phyloP scores from a whole-genome alignment of 768 basidiomycete species.

The Suillus occidentalis region DNA sequence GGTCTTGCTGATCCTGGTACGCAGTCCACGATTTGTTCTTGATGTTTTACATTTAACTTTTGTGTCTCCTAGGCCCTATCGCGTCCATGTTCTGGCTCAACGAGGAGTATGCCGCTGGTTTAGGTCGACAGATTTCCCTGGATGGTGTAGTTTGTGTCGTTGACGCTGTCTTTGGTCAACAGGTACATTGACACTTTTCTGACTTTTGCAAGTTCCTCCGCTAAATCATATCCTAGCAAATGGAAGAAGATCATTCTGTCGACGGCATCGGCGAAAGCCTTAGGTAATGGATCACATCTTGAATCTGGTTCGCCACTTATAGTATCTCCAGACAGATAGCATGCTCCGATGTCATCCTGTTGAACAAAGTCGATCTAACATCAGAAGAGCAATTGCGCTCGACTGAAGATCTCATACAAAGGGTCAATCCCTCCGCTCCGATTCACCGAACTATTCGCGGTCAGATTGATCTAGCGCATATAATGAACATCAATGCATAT shows the following conservation, averaged over 20 bases:
- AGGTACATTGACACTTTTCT: conserved; percentile 35
- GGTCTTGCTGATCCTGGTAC: conserved; percentile 93
- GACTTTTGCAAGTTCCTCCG: conserved; percentile 4
- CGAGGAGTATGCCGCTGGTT: conserved; percentile 71
- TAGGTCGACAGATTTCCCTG: conserved; percentile 67
- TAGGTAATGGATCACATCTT: conserved; percentile 45
- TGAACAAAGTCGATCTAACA: conserved; percentile 90
- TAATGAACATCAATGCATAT: conserved; percentile 85
- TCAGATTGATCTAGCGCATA: conserved; percentile 67
- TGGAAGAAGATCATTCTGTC: conserved; percentile 70
- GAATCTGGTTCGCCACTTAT: background rate
- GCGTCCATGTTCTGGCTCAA: conserved; percentile 88
- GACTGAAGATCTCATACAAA: conserved; percentile 63
- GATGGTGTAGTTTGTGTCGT: conserved; percentile 95
- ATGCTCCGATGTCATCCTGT: conserved; percentile 83
- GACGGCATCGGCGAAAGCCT: conserved; percentile 78
- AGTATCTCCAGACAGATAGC: conserved; percentile 78
- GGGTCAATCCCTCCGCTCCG: conserved; percentile 78
- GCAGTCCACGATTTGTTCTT: conserved; percentile 7
- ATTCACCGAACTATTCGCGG: conserved; percentile 72
- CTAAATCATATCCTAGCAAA: conserved; percentile 58
- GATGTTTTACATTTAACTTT: background rate
- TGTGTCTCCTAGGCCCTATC: conserved; percentile 61
- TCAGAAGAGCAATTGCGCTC: conserved; percentile 40
- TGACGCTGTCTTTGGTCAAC: conserved; percentile 78